A percentile compares a stretch with the other conserved stretches of the same genome.
Conservation (phyloP, 2,329 filamentous ascomycete species). For the Fusarium xylarioides region DNA sequence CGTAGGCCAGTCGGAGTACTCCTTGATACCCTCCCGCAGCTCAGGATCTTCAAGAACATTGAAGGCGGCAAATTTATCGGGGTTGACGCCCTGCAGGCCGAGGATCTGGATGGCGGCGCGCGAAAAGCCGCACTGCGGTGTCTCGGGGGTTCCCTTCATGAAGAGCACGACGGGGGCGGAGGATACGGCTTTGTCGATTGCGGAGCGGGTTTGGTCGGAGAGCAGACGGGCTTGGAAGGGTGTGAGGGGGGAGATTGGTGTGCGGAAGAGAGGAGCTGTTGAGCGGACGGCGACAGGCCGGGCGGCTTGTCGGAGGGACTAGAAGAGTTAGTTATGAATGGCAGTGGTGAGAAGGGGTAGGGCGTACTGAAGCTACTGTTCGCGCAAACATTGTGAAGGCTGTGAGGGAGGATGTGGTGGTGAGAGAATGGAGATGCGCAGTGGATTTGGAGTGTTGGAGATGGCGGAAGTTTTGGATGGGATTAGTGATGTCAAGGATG, state of each 20-base stretch:
- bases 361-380: constrained; percentile 40
- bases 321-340: constrained; percentile 1
- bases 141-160: constrained; percentile 99
- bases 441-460: constrained; percentile 7
- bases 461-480: constrained; percentile 30
- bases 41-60: constrained; percentile 95
- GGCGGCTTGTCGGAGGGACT: constrained; percentile 52
- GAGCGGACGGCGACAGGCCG: constrained; percentile 46
- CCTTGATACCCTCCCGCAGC: constrained; percentile 91
- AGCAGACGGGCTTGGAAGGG: constrained; percentile 71
- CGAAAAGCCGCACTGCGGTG: constrained; percentile 96
- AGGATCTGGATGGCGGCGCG: constrained; percentile 94
- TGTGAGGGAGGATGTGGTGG: constrained; percentile 24
- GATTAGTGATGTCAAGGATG: constrained; percentile 42
- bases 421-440: constrained; percentile 5
- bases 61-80: constrained; percentile 95
- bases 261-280: constrained; percentile 37
- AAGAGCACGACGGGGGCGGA: constrained; percentile 95
- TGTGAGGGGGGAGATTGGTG: constrained; percentile 38
- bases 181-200: constrained; percentile 89
- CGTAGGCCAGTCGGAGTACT: constrained; percentile 99
- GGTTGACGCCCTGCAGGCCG: constrained; percentile 93
- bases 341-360: neutral
- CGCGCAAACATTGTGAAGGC: constrained; percentile 39
- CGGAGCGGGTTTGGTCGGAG: constrained; percentile 79